These are phyloP conservation scores for Candida coleopterorum DNA, from an alignment of 805 yeast genomes.

Conservation along the genomic window DNA sequence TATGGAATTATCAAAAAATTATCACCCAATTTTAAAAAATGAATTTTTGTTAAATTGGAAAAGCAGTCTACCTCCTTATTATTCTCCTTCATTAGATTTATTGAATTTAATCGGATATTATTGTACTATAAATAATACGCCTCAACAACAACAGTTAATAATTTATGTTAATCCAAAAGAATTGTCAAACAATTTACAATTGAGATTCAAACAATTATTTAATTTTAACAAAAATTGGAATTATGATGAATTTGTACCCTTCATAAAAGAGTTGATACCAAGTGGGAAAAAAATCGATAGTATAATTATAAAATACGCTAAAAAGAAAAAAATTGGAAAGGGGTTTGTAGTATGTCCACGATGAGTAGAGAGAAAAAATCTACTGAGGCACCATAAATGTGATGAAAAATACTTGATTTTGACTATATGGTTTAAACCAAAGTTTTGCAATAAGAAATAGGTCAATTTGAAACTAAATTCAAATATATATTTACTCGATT, in stretches of 20 bases:
- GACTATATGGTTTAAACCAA: no score
- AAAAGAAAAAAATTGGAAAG: conserved; percentile 27
- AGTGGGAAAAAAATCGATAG: conserved; percentile 33
- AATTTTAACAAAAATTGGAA: conserved; percentile 30
- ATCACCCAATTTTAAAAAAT: conserved; percentile 27
- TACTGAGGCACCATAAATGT: no score
- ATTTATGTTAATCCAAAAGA: conserved; percentile 47
- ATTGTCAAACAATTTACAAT: conserved; percentile 37
- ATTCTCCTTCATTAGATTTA: conserved; percentile 56
- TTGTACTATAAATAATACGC: conserved; percentile 40
- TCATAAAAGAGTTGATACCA: conserved; percentile 26
- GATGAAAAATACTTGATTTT: no score
- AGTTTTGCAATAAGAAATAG: no score
- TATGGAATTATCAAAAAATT: conserved; percentile 32
- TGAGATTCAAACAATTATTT: conserved; percentile 29
- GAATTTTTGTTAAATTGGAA: conserved; percentile 66
- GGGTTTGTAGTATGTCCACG: conserved; percentile 25
- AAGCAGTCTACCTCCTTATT: conserved; percentile 56
- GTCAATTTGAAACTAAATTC: no score
- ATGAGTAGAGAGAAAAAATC: no score
- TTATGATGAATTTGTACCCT: conserved; percentile 36
- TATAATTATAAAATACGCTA: conserved; percentile 33
- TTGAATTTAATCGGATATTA: conserved; percentile 51
- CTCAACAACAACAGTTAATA: no score
- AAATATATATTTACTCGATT: no score